phyloP scores from a whole-genome alignment of 371 early-diverging fungal genomes.

The Dipsacomyces acuminosporus region DNA sequence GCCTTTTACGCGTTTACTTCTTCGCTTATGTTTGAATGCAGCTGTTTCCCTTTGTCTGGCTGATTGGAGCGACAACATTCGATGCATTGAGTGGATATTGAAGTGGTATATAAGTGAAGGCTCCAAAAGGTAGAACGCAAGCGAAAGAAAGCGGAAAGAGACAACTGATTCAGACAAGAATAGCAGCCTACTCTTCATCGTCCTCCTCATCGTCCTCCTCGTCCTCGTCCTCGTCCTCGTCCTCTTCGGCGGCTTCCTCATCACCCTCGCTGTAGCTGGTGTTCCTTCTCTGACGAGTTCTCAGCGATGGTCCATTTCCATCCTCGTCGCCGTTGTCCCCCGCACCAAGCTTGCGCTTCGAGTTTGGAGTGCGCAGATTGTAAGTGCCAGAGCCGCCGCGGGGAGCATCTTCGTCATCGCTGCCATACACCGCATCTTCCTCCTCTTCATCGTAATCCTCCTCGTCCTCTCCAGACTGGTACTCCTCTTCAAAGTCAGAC shows the following conservation, averaged over 20 bases:
- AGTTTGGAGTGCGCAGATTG: conserved; percentile 25
- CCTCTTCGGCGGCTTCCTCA: not conserved
- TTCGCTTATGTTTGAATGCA: too few species aligned
- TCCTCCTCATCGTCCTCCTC: conserved; percentile 4
- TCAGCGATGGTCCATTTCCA: conserved; percentile 22
- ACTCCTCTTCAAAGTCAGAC: conserved; percentile 23
- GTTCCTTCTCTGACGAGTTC: conserved; percentile 23
- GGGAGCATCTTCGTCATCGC: conserved; percentile 8
- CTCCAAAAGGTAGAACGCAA: too few species aligned
- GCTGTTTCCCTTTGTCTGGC: too few species aligned
- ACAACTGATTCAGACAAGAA: too few species aligned
- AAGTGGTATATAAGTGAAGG: too few species aligned
- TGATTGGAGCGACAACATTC: too few species aligned
- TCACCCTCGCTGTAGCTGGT: conserved; percentile 14
- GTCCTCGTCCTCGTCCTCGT: not conserved
- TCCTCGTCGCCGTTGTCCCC: conserved; percentile 16
- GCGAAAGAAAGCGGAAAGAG: too few species aligned
- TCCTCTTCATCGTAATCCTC: conserved; percentile 22
- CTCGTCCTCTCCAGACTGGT: conserved; percentile 23
- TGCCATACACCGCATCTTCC: conserved; percentile 9
- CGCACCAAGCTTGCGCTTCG: conserved; percentile 24
- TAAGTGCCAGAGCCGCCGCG: conserved; percentile 23
- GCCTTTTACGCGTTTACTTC: too few species aligned
- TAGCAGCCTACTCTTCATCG: too few species aligned
- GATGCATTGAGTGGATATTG: too few species aligned